A percentile compares a stretch with the other conserved stretches of the same genome.
Evolutionary conservation across 352 stramenopile species (phyloP).

Genomic region (Achlya hypogyna): DNA sequence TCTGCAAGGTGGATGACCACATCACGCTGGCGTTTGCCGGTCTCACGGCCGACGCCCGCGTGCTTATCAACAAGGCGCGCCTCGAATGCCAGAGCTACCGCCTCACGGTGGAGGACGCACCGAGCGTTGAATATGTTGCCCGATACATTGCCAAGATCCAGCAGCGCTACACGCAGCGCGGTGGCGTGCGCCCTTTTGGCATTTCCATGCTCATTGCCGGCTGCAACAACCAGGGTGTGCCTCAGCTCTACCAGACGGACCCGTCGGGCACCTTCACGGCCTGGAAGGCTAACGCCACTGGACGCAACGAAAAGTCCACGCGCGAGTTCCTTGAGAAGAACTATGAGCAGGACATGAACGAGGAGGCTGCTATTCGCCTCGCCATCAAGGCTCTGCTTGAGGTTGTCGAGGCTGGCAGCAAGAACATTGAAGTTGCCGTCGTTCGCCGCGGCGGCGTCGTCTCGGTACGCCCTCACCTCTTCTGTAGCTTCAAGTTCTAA

Average conservation of each 20-base stretch:
- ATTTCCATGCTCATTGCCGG: constrained; percentile 97
- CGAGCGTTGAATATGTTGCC: constrained; percentile 95
- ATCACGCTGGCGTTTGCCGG: constrained; percentile 97
- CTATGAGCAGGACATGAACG: constrained; percentile 87
- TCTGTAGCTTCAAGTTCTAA: constrained; percentile 2
- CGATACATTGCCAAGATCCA: constrained; percentile 95
- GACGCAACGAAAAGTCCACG: constrained; percentile 95
- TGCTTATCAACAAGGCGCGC: constrained; percentile 95
- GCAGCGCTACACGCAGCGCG: constrained; percentile 97
- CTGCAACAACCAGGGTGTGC: constrained; percentile 85
- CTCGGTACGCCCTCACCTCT: constrained; percentile 32
- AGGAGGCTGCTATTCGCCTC: constrained; percentile 88
- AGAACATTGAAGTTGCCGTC: constrained; percentile 99
- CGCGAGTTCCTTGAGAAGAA: constrained; percentile 99
- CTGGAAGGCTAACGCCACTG: constrained; percentile 98
- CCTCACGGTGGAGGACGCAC: constrained; percentile 91
- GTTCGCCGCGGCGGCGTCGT: constrained; percentile 69
- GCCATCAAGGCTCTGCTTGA: constrained; percentile 95
- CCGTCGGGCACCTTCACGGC: constrained; percentile 95
- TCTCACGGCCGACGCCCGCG: constrained; percentile 96
- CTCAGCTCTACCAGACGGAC: constrained; percentile 98
- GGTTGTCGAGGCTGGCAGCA: constrained; percentile 96
- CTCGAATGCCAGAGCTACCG: constrained; percentile 98
- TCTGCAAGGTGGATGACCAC: constrained; percentile 97
- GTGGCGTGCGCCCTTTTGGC: constrained; percentile 97